These are phyloP conservation scores for Penicillium coprophilum DNA, from an alignment of 495 filamentous ascomycete genomes.

Conservation along the genomic window DNA sequence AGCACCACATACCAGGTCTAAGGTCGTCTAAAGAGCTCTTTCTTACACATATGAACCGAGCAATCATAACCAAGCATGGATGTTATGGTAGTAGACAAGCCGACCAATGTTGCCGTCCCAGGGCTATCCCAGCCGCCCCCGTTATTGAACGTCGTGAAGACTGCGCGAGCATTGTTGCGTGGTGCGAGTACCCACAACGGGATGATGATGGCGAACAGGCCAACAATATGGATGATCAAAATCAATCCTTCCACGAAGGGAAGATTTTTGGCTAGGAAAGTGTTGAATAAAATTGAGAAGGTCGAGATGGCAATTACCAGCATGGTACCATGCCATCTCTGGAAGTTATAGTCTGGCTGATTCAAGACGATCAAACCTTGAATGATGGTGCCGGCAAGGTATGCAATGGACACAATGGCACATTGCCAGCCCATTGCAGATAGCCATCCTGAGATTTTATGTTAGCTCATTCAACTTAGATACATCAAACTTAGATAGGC, in stretches of 20 bases:
- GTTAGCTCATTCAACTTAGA: background rate
- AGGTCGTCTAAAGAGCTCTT: background rate
- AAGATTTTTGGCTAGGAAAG: slow-evolving; percentile 49
- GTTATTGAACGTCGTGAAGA: slow-evolving; percentile 56
- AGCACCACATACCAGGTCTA: slow-evolving; percentile 7
- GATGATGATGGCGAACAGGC: slow-evolving; percentile 62
- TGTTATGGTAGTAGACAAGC: slow-evolving; percentile 51
- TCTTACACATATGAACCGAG: slow-evolving; percentile 55
- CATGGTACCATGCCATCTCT: slow-evolving; percentile 62
- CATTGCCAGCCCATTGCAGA: slow-evolving; percentile 61
- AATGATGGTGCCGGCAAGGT: slow-evolving; percentile 57
- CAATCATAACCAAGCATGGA: slow-evolving; percentile 58
- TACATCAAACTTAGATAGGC: no score
- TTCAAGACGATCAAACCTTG: slow-evolving; percentile 59
- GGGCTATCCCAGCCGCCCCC: slow-evolving; percentile 55
- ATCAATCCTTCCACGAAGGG: slow-evolving; percentile 59
- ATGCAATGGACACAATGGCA: slow-evolving; percentile 52
- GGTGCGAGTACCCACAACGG: slow-evolving; percentile 56
- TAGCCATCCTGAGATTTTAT: slow-evolving; percentile 51
- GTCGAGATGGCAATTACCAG: slow-evolving; percentile 52
- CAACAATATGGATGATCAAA: slow-evolving; percentile 59
- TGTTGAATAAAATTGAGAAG: slow-evolving; percentile 57
- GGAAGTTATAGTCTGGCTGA: slow-evolving; percentile 42
- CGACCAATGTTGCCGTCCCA: slow-evolving; percentile 55
- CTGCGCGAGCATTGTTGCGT: slow-evolving; percentile 42